A percentile compares a stretch with the other conserved stretches of the same genome.
Conservation (phyloP, 495 filamentous ascomycete species). For the Penicillium lagena region DNA sequence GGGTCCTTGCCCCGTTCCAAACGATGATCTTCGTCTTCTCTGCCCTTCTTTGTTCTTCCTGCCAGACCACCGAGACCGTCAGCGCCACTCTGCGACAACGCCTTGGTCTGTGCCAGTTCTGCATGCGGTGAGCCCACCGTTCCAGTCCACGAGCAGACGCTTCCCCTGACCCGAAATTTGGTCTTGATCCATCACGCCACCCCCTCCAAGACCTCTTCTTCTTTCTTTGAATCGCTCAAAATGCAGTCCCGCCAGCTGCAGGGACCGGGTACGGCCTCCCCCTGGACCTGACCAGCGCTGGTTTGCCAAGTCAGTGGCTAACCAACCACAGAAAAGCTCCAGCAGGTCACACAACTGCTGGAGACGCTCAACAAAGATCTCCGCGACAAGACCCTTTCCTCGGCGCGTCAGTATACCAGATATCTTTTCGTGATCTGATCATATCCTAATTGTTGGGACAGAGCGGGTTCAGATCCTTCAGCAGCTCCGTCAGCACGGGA, state of each 20-base stretch:
- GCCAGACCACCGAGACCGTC: too few species aligned
- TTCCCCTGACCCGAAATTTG: too few species aligned
- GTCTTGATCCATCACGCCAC: too few species aligned
- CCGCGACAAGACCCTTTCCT: constrained; percentile 41
- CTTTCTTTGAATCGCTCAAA: not conserved
- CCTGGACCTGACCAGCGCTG: constrained; percentile 15
- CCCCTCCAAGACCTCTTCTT: not conserved
- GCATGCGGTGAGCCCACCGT: too few species aligned
- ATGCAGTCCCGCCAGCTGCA: constrained; percentile 24
- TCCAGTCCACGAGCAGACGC: too few species aligned
- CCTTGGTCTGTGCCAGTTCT: too few species aligned
- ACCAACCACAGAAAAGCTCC: constrained; percentile 49
- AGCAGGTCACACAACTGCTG: constrained; percentile 55
- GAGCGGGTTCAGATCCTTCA: constrained; percentile 61
- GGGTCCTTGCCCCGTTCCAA: not conserved
- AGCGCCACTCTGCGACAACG: too few species aligned
- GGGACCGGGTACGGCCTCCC: constrained; percentile 25
- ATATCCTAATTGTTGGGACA: constrained; percentile 16
- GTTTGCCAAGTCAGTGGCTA: constrained; percentile 14
- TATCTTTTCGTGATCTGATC: not conserved
- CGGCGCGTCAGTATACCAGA: constrained; percentile 46
- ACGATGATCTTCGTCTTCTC: too few species aligned
- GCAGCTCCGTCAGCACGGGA: constrained; percentile 72
- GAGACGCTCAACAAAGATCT: constrained; percentile 53
- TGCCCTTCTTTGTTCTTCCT: too few species aligned